Conservation (phyloP, 148 eudicot species). For the Euryodendron excelsum region DNA sequence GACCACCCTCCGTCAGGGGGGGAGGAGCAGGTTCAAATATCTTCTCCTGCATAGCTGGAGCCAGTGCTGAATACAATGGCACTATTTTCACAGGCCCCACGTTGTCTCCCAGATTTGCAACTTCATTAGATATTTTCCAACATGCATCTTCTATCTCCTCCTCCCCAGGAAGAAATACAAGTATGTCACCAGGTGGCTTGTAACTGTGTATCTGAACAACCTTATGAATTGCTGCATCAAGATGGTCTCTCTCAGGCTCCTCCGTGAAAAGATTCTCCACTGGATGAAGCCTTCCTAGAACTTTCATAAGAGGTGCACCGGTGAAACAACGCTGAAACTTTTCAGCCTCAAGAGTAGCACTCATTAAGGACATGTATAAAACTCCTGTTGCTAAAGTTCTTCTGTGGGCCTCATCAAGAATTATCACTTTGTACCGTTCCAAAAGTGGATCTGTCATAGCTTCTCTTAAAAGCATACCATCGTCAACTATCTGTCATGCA, state of each 20-base stretch:
- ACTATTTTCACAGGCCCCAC: conserved; percentile 25
- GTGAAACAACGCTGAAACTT: conserved; percentile 80
- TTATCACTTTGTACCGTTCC: conserved; percentile 78
- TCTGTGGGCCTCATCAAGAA: conserved; percentile 97
- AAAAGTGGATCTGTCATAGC: conserved; percentile 96
- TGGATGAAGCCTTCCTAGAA: conserved; percentile 90
- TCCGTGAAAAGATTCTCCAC: conserved; percentile 84
- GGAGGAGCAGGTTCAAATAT: conserved; percentile 35
- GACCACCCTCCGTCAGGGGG: conserved; percentile 60
- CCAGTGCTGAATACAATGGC: conserved; percentile 25
- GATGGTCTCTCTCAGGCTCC: conserved; percentile 83
- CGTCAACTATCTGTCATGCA: conserved; percentile 66
- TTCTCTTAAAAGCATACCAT: conserved; percentile 94
- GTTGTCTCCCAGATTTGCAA: conserved; percentile 21
- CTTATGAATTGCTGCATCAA: conserved; percentile 86
- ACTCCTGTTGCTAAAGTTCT: conserved; percentile 92
- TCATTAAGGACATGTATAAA: conserved; percentile 86
- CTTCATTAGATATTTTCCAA: conserved; percentile 16
- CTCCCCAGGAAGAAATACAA: conserved; percentile 27
- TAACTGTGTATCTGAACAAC: conserved; percentile 72
- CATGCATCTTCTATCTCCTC: conserved; percentile 30
- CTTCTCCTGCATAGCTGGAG: conserved; percentile 28
- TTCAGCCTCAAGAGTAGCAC: conserved; percentile 97
- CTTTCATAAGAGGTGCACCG: conserved; percentile 91
- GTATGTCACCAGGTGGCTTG: conserved; percentile 72